Percentiles rank a stretch among this genome's conserved stretches.
Conservation (phyloP, 306 rosid species). For the Inga laurina region DNA sequence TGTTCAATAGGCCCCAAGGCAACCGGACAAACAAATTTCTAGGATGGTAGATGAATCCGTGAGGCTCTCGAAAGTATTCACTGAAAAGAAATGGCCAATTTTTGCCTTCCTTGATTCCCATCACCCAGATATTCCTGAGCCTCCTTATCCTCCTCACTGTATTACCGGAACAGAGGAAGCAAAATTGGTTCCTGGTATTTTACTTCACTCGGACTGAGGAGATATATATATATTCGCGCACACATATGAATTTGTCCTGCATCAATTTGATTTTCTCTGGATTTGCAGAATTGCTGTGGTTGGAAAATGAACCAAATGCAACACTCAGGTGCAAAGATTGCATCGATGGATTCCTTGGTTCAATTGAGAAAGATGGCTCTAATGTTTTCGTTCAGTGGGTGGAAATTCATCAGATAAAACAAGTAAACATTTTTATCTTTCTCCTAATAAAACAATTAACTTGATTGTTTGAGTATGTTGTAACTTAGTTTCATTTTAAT, state of each 20-base stretch:
- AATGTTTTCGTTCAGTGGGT: conserved; percentile 86
- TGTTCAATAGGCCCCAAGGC: conserved; percentile 73
- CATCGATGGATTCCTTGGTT: conserved; percentile 71
- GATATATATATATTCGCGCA: neutral
- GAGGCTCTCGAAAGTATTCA: conserved; percentile 59
- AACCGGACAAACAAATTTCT: conserved; percentile 55
- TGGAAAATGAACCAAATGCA: conserved; percentile 80
- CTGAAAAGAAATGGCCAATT: conserved; percentile 81
- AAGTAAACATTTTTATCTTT: conserved; percentile 44
- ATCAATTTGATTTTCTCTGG: conserved; percentile 23
- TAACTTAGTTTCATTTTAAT: neutral
- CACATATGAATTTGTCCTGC: neutral
- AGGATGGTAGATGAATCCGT: conserved; percentile 69
- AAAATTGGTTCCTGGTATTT: conserved; percentile 76
- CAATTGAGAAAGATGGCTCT: conserved; percentile 70
- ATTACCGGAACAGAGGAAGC: conserved; percentile 74
- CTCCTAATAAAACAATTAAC: neutral
- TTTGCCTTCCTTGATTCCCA: conserved; percentile 77
- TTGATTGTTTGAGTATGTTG: neutral
- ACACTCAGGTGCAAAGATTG: conserved; percentile 83
- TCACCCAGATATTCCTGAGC: conserved; percentile 77
- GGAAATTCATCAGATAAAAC: conserved; percentile 70
- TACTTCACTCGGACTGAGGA: neutral
- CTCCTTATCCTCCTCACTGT: conserved; percentile 91
- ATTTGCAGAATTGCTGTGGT: conserved; percentile 65